A percentile compares a stretch with the other conserved stretches of the same genome.
Conservation (phyloP, 2,329 filamentous ascomycete species). For the Aspergillus sp. region DNA sequence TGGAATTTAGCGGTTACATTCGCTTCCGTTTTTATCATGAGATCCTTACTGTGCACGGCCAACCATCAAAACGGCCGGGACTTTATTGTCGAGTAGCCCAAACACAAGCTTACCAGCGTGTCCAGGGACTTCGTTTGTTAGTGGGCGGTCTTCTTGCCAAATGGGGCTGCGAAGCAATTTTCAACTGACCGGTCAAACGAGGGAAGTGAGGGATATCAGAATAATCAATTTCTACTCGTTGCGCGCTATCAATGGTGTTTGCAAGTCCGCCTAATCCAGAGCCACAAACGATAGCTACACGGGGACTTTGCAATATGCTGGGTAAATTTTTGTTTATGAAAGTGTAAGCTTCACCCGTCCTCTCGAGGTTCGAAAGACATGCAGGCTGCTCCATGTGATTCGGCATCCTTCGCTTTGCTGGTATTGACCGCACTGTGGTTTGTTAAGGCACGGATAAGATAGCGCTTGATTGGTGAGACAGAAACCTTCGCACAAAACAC, state of each 20-base stretch:
- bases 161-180: background rate
- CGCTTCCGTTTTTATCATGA: background rate
- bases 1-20: constrained; percentile 8
- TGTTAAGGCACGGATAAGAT: too few relatives aligned
- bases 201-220: constrained; percentile 62
- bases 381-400: constrained; percentile 2
- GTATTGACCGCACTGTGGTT: background rate
- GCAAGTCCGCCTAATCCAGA: constrained; percentile 64
- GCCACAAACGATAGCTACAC: constrained; percentile 64
- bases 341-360: constrained; percentile 49
- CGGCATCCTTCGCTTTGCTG: background rate
- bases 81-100: constrained; percentile 56
- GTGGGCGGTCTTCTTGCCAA: background rate
- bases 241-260: constrained; percentile 53
- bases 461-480: background rate
- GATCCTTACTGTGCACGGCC: constrained; percentile 63
- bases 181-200: constrained; percentile 54
- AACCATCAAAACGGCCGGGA: constrained; percentile 62
- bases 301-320: constrained; percentile 50
- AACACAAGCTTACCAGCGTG: constrained; percentile 68
- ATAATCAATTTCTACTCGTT: constrained; percentile 57
- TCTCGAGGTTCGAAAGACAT: constrained; percentile 25
- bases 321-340: constrained; percentile 55
- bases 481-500: background rate
- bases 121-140: constrained; percentile 47